A percentile compares a stretch with the other conserved stretches of the same genome.
Evolutionary conservation across 2,329 filamentous ascomycete genomes (phyloP).

Genomic region (Neonectria magnoliae): DNA sequence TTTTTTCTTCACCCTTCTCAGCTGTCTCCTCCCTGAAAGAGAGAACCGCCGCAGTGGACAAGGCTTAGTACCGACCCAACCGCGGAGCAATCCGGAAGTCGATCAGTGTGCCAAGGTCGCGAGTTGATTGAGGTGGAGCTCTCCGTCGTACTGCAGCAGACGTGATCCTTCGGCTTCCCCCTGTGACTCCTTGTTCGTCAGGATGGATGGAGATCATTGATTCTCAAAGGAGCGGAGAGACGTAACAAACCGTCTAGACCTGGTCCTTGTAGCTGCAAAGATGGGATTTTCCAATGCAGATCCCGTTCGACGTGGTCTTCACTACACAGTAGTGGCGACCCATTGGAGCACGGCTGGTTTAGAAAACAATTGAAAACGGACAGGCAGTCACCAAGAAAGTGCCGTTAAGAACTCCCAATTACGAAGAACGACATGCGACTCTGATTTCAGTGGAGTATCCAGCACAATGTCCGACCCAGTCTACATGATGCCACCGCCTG

Average conservation of each 20-base stretch:
- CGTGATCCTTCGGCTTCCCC: background rate
- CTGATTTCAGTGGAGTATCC: background rate
- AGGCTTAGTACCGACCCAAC: background rate
- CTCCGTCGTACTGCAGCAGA: background rate
- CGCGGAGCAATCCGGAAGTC: background rate
- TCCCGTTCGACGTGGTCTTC: background rate
- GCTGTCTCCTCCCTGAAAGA: background rate
- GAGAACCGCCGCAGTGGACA: background rate
- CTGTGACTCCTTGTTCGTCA: background rate
- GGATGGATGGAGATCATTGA: conserved; percentile 8
- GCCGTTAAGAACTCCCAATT: background rate
- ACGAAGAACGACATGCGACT: background rate
- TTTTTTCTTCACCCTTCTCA: background rate
- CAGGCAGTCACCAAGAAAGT: background rate
- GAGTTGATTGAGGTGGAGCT: background rate
- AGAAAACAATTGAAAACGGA: background rate
- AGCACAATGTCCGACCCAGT: conserved; percentile 23
- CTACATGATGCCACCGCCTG: conserved; percentile 36
- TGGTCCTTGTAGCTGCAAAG: background rate
- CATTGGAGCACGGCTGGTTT: background rate
- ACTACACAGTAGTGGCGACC: background rate
- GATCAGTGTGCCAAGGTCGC: conserved; percentile 1
- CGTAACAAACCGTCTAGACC: background rate
- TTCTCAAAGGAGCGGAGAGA: background rate
- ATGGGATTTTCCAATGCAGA: conserved; percentile 23